Evolutionary conservation across 441 rosid species (phyloP).

Genomic region (Adansonia madagascariensis): DNA sequence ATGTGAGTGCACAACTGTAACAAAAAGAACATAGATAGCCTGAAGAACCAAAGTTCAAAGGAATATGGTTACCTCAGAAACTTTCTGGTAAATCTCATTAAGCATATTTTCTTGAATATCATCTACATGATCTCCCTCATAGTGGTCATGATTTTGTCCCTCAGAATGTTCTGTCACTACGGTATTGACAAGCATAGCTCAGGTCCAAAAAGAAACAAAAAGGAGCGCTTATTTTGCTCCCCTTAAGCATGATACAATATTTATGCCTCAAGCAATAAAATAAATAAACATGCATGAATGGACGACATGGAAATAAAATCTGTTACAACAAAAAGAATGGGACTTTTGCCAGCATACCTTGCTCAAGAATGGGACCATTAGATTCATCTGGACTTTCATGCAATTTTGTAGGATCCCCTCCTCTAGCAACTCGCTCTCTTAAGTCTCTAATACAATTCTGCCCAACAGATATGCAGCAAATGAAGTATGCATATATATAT

Average conservation of each 20-base stretch:
- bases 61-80: conserved; percentile 42
- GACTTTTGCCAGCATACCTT: conserved; percentile 46
- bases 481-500: not conserved
- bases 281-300: not conserved
- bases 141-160: conserved; percentile 28
- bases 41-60: conserved; percentile 3
- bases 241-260: not conserved
- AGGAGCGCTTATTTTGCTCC: not conserved
- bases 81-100: conserved; percentile 45
- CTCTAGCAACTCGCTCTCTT: conserved; percentile 81
- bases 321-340: not conserved
- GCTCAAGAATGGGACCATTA: conserved; percentile 42
- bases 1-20: not conserved
- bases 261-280: not conserved
- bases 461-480: conserved; percentile 24
- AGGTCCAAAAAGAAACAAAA: conserved; percentile 9
- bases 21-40: not conserved
- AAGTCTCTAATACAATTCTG: conserved; percentile 75
- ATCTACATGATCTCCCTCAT: conserved; percentile 45
- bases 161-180: conserved; percentile 43
- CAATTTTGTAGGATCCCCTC: conserved; percentile 81
- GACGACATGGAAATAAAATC: not conserved
- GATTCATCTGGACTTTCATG: conserved; percentile 51
- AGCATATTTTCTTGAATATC: conserved; percentile 44
- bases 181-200: conserved; percentile 32